A percentile compares a stretch with the other conserved stretches of the same genome.
phyloP scores from a whole-genome alignment of 1,139 yeast species.

The Hansenula sp. region DNA sequence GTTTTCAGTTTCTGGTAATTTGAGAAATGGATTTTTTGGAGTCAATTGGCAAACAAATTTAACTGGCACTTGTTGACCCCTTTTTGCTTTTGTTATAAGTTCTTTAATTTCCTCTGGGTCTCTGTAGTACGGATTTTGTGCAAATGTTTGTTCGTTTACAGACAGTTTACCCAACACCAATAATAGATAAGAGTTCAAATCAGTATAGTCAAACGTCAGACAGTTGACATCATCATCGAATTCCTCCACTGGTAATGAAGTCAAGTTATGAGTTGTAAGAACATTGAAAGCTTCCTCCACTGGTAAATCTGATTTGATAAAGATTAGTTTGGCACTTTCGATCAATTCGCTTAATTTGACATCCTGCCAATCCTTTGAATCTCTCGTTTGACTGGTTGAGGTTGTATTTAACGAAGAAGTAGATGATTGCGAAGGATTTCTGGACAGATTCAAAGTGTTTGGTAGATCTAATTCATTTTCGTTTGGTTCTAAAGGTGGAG shows the following conservation, averaged over 20 bases:
- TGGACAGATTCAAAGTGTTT: constrained; percentile 30
- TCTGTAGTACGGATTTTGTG: constrained; percentile 19
- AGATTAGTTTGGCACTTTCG: constrained; percentile 72
- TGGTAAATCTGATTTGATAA: constrained; percentile 58
- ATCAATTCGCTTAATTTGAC: constrained; percentile 69
- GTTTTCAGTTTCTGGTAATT: constrained; percentile 64
- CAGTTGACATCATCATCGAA: constrained; percentile 55
- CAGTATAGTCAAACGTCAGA: constrained; percentile 86
- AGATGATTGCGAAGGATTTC: constrained; percentile 40
- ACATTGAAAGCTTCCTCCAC: constrained; percentile 88
- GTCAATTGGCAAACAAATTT: constrained; percentile 73
- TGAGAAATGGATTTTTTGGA: constrained; percentile 83
- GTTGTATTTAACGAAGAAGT: constrained; percentile 22
- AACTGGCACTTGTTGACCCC: constrained; percentile 75
- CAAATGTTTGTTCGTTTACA: constrained; percentile 28
- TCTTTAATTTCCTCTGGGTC: constrained; percentile 27
- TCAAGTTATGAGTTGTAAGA: constrained; percentile 64
- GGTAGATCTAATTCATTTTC: constrained; percentile 6
- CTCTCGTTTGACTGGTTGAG: constrained; percentile 22
- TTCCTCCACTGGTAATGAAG: constrained; percentile 77
- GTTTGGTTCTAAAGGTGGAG: constrained; percentile 59
- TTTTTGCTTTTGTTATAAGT: constrained; percentile 47
- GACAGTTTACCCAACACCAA: constrained; percentile 66
- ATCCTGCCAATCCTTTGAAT: constrained; percentile 64
- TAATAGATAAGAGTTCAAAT: constrained; percentile 78